Conservation (phyloP, 164 flowering plant species). For the Brasenia schreberi region DNA sequence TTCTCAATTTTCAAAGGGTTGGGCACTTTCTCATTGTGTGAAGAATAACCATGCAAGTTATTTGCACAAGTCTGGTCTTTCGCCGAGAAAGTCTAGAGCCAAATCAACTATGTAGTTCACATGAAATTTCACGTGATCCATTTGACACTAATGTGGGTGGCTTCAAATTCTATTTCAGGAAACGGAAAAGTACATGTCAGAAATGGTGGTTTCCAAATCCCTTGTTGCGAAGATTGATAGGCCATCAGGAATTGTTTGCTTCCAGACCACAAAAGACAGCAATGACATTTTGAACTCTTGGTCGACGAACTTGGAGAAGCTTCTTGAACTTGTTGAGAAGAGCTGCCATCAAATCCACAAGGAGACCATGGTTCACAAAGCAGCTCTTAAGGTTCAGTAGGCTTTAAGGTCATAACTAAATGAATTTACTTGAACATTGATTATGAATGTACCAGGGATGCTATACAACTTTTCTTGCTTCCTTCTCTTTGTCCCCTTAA, state of each 20-base stretch:
- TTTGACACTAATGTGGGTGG: too few relatives aligned
- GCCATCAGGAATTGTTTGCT: constrained; percentile 65
- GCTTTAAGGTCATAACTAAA: background rate
- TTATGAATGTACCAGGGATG: too few relatives aligned
- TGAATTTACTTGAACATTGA: background rate
- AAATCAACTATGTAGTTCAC: too few relatives aligned
- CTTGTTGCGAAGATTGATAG: constrained; percentile 84
- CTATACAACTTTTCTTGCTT: too few relatives aligned
- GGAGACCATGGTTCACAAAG: constrained; percentile 95
- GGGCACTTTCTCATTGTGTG: too few relatives aligned
- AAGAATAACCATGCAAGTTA: too few relatives aligned
- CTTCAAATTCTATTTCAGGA: constrained; percentile 32
- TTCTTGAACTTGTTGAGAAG: constrained; percentile 94
- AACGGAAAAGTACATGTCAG: constrained; percentile 86
- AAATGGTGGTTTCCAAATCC: constrained; percentile 88
- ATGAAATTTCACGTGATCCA: too few relatives aligned
- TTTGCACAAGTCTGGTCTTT: too few relatives aligned
- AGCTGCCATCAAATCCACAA: constrained; percentile 98
- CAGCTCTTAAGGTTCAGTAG: constrained; percentile 45
- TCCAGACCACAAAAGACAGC: constrained; percentile 76
- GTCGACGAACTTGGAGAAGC: constrained; percentile 83
- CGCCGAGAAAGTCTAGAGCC: too few relatives aligned
- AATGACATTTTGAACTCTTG: constrained; percentile 86
- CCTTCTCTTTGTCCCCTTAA: too few relatives aligned
- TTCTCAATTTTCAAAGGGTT: too few relatives aligned